phyloP scores from a whole-genome alignment of 176 grass and related monocot genomes.

The Juncus inflexus region DNA sequence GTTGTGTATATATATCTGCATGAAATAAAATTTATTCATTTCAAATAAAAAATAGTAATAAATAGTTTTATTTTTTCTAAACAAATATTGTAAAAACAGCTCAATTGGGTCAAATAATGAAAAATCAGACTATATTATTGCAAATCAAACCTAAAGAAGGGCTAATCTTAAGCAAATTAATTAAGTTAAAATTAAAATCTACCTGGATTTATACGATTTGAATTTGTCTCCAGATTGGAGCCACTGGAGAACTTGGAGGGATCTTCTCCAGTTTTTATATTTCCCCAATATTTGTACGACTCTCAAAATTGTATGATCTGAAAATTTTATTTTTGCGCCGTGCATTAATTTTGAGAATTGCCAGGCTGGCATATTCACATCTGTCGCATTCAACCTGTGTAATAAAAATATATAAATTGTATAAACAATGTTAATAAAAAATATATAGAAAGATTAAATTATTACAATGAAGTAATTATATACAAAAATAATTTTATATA shows the following conservation, averaged over 20 bases:
- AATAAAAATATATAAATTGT: constrained; percentile 20
- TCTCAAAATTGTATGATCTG: constrained; percentile 80
- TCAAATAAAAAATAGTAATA: no score
- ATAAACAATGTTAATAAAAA: no score
- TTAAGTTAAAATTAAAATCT: background rate
- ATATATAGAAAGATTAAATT: no score
- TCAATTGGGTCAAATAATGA: no score
- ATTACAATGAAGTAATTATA: no score
- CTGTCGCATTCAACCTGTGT: constrained; percentile 81
- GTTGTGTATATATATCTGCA: constrained; percentile 91
- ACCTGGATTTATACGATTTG: constrained; percentile 86
- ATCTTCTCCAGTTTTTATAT: constrained; percentile 83
- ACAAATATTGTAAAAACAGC: no score
- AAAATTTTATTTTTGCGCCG: constrained; percentile 75
- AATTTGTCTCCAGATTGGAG: constrained; percentile 88
- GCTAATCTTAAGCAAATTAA: no score
- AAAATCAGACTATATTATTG: no score
- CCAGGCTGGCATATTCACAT: constrained; percentile 89
- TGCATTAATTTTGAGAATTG: constrained; percentile 91
- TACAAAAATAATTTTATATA: no score
- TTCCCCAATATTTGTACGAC: constrained; percentile 74
- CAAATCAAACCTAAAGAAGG: no score
- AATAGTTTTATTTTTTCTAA: no score
- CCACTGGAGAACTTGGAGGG: constrained; percentile 94
- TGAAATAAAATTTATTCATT: background rate